Conservation (phyloP, 805 yeast genomes). For the Pichia ethanolica region DNA sequence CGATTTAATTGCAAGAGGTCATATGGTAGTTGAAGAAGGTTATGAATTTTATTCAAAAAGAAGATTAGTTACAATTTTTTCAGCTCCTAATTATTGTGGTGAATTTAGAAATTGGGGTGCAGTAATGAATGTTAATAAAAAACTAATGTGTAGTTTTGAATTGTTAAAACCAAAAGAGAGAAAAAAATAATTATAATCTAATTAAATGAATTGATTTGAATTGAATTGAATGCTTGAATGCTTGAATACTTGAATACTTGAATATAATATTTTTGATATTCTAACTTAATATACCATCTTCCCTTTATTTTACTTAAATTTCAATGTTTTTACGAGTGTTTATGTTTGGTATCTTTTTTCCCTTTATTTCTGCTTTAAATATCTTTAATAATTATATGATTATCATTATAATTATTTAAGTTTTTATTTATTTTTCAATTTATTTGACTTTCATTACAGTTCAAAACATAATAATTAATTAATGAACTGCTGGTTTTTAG, state of each 20-base stretch:
- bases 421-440: no score
- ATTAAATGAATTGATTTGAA: not conserved
- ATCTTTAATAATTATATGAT: no score
- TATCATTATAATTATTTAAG: no score
- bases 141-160: slow-evolving; percentile 64
- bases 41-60: slow-evolving; percentile 74
- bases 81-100: slow-evolving; percentile 82
- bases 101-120: slow-evolving; percentile 79
- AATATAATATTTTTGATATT: not conserved
- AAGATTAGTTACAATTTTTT: slow-evolving; percentile 68
- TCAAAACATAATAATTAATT: no score
- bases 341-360: no score
- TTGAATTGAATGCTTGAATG: not conserved
- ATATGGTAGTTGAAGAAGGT: slow-evolving; percentile 87
- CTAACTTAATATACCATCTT: no score
- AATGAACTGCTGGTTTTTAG: no score
- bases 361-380: no score
- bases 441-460: no score
- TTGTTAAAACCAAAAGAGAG: slow-evolving; percentile 29
- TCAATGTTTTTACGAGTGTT: no score
- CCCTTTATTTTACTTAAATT: no score
- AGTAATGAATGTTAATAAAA: slow-evolving; percentile 64
- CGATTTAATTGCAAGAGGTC: slow-evolving; percentile 76
- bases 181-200: not conserved
- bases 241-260: no score